These are phyloP conservation scores for Clavispora carvajalis DNA, from an alignment of 805 yeast genomes.

Conservation along the genomic window DNA sequence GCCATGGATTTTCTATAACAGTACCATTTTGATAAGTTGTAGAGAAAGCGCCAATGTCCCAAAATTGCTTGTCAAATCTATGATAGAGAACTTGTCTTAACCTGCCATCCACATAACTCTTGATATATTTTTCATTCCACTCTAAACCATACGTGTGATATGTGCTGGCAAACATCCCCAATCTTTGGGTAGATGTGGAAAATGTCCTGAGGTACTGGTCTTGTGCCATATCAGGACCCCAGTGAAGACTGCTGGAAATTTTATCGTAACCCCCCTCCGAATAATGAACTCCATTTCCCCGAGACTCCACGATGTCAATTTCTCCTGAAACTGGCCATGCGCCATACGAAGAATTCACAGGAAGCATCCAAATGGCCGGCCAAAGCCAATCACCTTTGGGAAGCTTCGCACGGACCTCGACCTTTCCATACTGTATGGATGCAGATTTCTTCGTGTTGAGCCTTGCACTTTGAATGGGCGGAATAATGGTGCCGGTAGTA, in stretches of 20 bases:
- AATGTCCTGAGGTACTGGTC: background rate
- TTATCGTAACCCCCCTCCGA: background rate
- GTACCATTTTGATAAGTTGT: background rate
- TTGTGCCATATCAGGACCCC: background rate
- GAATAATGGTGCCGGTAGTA: background rate
- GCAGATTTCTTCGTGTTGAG: background rate
- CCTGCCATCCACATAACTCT: background rate
- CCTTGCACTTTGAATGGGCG: background rate
- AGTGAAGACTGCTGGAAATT: background rate
- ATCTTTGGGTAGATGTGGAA: background rate
- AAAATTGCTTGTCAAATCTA: background rate
- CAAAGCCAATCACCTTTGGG: slow-evolving; percentile 1
- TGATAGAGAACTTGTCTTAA: background rate
- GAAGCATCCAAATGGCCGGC: slow-evolving; percentile 1
- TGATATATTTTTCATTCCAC: slow-evolving; percentile 1
- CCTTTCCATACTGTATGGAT: background rate
- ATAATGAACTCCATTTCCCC: background rate
- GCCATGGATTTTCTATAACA: background rate
- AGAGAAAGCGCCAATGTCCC: background rate
- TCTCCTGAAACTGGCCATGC: background rate
- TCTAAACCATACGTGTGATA: background rate
- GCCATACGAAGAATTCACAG: background rate
- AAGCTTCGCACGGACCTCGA: background rate
- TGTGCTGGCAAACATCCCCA: background rate
- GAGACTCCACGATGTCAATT: background rate